A percentile compares a stretch with the other conserved stretches of the same genome.
Evolutionary conservation across 257 asterid genomes (phyloP).

Genomic region (Petunia axillaris): DNA sequence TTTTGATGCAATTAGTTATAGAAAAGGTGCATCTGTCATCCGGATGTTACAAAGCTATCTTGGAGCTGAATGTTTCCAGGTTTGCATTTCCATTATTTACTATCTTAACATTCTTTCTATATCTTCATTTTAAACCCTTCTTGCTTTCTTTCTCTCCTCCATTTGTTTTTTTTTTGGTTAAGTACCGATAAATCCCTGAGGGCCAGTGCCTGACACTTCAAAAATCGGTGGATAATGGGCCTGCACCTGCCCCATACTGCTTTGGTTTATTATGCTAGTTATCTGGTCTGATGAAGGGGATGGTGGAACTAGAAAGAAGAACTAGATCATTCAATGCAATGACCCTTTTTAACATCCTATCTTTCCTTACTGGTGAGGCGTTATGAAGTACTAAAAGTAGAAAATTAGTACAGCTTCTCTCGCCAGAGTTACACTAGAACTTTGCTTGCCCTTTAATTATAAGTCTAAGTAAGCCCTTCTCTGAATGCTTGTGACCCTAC

Average conservation of each 20-base stretch:
- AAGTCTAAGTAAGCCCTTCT: not conserved
- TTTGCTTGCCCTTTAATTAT: not conserved
- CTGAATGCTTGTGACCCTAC: not conserved
- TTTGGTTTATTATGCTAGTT: not conserved
- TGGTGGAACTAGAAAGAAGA: conserved; percentile 10
- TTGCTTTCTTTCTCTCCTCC: not conserved
- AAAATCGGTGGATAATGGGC: no score
- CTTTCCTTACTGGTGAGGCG: not conserved
- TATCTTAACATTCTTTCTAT: not conserved
- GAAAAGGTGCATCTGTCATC: conserved; percentile 96
- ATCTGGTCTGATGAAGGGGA: not conserved
- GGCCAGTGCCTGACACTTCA: no score
- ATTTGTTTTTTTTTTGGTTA: not conserved
- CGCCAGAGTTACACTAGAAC: not conserved
- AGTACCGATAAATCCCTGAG: no score
- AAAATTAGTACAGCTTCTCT: conserved; percentile 9
- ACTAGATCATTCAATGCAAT: conserved; percentile 5
- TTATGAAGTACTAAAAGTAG: not conserved
- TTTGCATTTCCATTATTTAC: conserved; percentile 30
- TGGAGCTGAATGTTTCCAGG: conserved; percentile 91
- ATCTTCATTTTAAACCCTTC: not conserved
- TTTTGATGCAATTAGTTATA: conserved; percentile 92
- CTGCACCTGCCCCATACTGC: no score
- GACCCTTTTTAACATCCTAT: not conserved
- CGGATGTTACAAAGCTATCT: conserved; percentile 96